Base-by-base conservation (phyloP, 2,329 filamentous ascomycete species). In the Monosporascus sp. region DNA sequence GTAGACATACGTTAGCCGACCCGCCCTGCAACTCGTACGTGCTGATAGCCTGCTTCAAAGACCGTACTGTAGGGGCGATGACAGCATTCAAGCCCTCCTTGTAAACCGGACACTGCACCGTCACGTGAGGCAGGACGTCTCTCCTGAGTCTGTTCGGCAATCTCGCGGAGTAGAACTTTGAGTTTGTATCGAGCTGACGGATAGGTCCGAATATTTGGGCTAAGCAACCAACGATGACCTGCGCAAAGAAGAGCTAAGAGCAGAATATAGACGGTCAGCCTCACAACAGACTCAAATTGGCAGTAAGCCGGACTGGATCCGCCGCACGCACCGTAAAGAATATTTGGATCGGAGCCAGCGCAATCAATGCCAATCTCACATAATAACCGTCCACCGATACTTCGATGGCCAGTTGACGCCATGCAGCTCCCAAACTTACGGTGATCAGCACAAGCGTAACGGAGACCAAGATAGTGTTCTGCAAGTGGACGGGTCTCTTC, bases 31-130 rank as follows among this genome's bases (percentile, higher is more conserved):
- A 76, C 66, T 90, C 87, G 63, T 90, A 91, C 0, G 85, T 89
- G 35, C 85, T 87, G 65, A 90, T 89, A 57, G 87, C 87, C 62
- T 86, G 80, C 72, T 91, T 91, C 71, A 92, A 80, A 2, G 88
- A 91, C 63, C 84, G 84, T 63, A 92, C 82, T 0, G 89, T 93
- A 7, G 89, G 89, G 20, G 78, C 80, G 63, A 92, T 91, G 69
- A 95, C 90, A 56, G 77, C 82, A 37, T 74, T 74, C 3, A 95
- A 78, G 59, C 89, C 89, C 68, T 95, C 90, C 69, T 93, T 94
- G 75, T 94, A 95, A 0, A 95, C 88, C 5, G 90, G 90, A 68
- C 89, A 92, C 66, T 96, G 90, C 43, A 95, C 88, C 3, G 89
- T 93, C 58, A 90, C 78, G 65, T 90, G 88, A 2, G 87, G 88